Base-by-base conservation (phyloP, 208 protist genomes). In the Trypanosoma theileri region DNA sequence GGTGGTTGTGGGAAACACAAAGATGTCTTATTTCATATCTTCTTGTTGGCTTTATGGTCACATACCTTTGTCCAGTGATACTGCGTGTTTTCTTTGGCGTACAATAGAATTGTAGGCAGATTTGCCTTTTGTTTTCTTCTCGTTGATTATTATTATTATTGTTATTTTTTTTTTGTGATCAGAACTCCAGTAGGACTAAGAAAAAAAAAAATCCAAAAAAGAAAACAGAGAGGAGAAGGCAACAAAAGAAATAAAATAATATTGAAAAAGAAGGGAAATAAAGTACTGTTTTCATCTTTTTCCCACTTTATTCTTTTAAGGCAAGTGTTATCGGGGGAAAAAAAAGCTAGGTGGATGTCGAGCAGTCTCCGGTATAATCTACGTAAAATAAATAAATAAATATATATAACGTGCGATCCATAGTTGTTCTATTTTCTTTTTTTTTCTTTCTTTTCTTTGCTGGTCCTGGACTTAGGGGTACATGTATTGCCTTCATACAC, bases 1-100 rank as follows among this genome's bases (percentile, higher is more conserved):
- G 83, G 79, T 89, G 82, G 86, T 65, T 89, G 31, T 92, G 86
- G 84, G 86, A 92, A 53, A 69, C 82, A 10, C 83, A 92, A 61
- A 50, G 64, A 66, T 75, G 70, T 41, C 76, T 71, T 17, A 26
- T 89, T 40, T 84, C 81, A 2, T 92, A 89, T 64, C 69, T 81
- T 10, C 53, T 78, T 2, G 78, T 75, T 16, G 82, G 78, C 26
- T 77, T 89, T 50, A 24, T 84, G 11, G 59, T 78, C 52, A 53
- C 58, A 4, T 88, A 78, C 57, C 73, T 88, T 21, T 79, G 68
- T 48, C 77, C 81, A 31, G 53, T 82, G 17, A 53, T 86, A 1
- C 55, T 84, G 53, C 71, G 77, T 26, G 69, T 74, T 58, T 16
- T 35, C 3, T 87, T 87, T 55, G 66, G 63, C n/a, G 77, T 80